A percentile compares a stretch with the other conserved stretches of the same genome.
Evolutionary conservation across 495 filamentous ascomycete species (phyloP).

Genomic region (Penicilliopsis zonata): DNA sequence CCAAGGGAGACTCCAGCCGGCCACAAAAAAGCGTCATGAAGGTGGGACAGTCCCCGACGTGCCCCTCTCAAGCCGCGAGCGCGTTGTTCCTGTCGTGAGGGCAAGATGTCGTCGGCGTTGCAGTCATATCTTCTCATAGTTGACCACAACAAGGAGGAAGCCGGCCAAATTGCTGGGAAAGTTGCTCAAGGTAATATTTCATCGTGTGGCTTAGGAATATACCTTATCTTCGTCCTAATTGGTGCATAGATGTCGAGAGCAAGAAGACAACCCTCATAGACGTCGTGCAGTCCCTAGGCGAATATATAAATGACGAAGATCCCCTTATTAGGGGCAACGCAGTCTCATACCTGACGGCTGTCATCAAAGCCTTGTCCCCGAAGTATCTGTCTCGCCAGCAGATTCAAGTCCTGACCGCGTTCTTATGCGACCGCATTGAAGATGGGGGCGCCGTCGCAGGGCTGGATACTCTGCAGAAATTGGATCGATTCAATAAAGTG

Average conservation of each 20-base stretch:
- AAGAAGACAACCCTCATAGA: conserved; percentile 53
- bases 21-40: conserved; percentile 19
- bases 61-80: too few species aligned
- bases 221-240: too few species aligned
- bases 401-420: conserved; percentile 44
- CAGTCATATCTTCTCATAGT: conserved; percentile 54
- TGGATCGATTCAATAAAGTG: conserved; percentile 36
- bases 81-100: conserved; percentile 2
- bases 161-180: conserved; percentile 41
- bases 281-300: conserved; percentile 53
- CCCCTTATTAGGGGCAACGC: conserved; percentile 49
- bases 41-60: conserved; percentile 5
- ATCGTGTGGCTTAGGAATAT: too few species aligned
- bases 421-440: conserved; percentile 49
- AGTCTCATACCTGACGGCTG: conserved; percentile 54
- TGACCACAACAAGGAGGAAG: conserved; percentile 50
- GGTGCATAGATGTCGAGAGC: conserved; percentile 43
- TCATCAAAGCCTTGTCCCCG: conserved; percentile 44
- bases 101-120: conserved; percentile 49
- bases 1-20: conserved; percentile 4
- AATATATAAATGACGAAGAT: conserved; percentile 64
- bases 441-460: conserved; percentile 45
- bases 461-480: conserved; percentile 31
- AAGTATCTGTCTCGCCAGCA: conserved; percentile 57
- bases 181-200: conserved; percentile 40